These are phyloP conservation scores for Cichorium intybus DNA, from an alignment of 140 eudicot genomes.

Conservation along the genomic window DNA sequence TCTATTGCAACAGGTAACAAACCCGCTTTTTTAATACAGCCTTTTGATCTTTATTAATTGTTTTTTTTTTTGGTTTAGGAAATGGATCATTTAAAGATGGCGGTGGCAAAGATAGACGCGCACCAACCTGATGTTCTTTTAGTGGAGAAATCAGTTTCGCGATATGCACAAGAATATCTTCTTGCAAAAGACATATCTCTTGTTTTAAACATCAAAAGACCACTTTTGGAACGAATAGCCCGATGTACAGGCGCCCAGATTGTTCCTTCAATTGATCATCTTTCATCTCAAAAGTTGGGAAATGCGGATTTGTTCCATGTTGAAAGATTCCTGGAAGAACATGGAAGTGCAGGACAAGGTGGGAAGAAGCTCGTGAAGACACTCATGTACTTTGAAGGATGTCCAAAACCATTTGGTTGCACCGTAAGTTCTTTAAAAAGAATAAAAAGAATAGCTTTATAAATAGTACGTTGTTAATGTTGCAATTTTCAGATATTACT, in stretches of 20 bases:
- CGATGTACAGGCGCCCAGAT: slow-evolving; percentile 97
- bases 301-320: slow-evolving; percentile 80
- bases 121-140: slow-evolving; percentile 87
- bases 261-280: slow-evolving; percentile 92
- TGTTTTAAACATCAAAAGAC: slow-evolving; percentile 80
- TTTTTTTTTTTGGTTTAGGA: slow-evolving; percentile 46
- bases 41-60: not conserved
- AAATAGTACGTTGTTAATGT: not conserved
- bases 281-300: slow-evolving; percentile 85
- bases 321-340: slow-evolving; percentile 74
- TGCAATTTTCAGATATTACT: slow-evolving; percentile 70
- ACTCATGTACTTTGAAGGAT: slow-evolving; percentile 95
- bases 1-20: slow-evolving; percentile 83
- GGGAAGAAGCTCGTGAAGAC: slow-evolving; percentile 90
- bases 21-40: not conserved
- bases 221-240: slow-evolving; percentile 95
- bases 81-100: slow-evolving; percentile 99
- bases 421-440: slow-evolving; percentile 55
- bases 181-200: slow-evolving; percentile 89
- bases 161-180: slow-evolving; percentile 94
- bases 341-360: slow-evolving; percentile 80
- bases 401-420: slow-evolving; percentile 98
- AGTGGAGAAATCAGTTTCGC: slow-evolving; percentile 97
- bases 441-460: not conserved
- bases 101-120: slow-evolving; percentile 92